Evolutionary conservation across 768 basidiomycete genomes (phyloP), one percentile per base, ranked within the genome.

Genomic region (Lactarius akahatsu): DNA sequence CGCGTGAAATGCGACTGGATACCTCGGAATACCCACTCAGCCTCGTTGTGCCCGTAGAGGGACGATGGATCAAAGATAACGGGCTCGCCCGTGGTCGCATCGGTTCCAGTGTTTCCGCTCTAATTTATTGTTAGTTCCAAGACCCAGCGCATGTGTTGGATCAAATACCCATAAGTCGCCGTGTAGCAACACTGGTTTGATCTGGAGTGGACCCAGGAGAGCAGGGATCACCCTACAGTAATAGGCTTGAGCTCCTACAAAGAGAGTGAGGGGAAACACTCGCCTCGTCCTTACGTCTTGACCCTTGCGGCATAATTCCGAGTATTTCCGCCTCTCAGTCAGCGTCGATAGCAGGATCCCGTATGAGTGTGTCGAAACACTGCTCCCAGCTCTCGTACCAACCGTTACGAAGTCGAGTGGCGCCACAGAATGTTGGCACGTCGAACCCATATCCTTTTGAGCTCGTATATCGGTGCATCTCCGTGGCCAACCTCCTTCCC

Each of bases 1-100:
- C 54, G 50, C 18, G 23, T 4, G 55, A 45, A 28, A 59, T n/a
- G 40, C n/a, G 23, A 60, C 36, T 26, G 10, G 41, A 55, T 60
- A 40, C 15, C 26, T 47, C 15, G 16, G 13, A 26, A 54, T 36
- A 75, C 85, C 76, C 71, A 92, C 91, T 93, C 91, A 16, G 88
- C 87, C 77, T 93, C 91, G 66, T 87, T 87, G 71, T 92, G 91
- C 2, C 91, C 91, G 70, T 83, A 92, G 72, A 86, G 90, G 4
- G 89, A 89, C 3, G 90, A 86, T 3, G 91, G 90, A 71, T 93
- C 91, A 69, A 86, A 92, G 50, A 92, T 87, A 1, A 91, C 77
- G 0, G 91, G 89, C 61, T 85, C 74, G 5, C 82, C 83, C 7
- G 80, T 85, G 28, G 65, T 61, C 43, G 71, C 73, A 66, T 90